Evolutionary conservation across 192 early-diverging fungal genomes (phyloP).

Genomic region (Powellomyces hirtus): DNA sequence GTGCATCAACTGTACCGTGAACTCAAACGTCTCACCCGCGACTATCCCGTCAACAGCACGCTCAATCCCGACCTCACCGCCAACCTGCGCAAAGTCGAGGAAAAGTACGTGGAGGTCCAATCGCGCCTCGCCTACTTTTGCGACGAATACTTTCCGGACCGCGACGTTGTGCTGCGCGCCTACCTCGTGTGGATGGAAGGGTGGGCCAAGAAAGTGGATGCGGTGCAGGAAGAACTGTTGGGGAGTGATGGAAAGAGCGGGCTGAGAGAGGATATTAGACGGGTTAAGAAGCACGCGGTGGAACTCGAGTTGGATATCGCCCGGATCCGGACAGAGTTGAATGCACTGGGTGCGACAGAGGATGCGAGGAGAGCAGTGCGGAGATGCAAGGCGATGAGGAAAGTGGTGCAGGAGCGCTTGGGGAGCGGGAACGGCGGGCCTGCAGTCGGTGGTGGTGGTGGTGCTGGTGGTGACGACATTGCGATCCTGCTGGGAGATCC

Average conservation of each 20-base stretch:
- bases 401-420: conserved; percentile 9
- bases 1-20: conserved; percentile 1
- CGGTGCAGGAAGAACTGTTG: conserved; percentile 9
- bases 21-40: not conserved
- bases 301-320: not conserved
- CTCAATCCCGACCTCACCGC: not conserved
- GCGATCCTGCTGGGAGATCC: too few species aligned
- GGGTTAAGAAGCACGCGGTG: conserved; percentile 6
- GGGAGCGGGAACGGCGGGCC: not conserved
- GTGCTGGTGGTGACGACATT: too few species aligned
- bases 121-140: not conserved
- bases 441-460: too few species aligned
- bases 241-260: conserved; percentile 7
- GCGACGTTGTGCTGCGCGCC: not conserved
- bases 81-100: not conserved
- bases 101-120: not conserved
- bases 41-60: not conserved
- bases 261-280: not conserved
- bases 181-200: not conserved
- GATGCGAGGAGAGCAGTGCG: not conserved
- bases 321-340: not conserved
- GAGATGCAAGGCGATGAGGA: not conserved
- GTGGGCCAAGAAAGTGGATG: not conserved
- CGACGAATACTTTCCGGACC: conserved; percentile 2
- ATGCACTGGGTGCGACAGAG: not conserved